These are phyloP conservation scores for Malania oleifera DNA, from an alignment of 164 flowering plant species.

Conservation along the genomic window DNA sequence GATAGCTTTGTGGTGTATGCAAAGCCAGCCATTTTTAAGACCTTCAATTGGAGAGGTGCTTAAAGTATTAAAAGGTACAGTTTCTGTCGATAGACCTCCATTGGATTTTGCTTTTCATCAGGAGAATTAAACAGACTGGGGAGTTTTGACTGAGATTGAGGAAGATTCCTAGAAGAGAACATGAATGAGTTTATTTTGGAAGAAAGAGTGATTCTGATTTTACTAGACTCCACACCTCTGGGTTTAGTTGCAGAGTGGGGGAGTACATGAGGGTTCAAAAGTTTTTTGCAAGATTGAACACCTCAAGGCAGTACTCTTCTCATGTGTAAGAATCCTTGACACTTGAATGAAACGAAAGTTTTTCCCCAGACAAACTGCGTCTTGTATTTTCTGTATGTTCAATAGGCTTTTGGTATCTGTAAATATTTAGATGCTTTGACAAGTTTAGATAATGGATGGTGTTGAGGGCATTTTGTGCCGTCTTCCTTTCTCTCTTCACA, in stretches of 20 bases:
- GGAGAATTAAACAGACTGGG: slow-evolving; percentile 7
- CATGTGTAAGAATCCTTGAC: neutral
- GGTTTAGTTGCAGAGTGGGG: neutral
- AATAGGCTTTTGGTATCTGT: too few species aligned
- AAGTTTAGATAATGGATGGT: too few species aligned
- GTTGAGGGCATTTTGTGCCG: too few species aligned
- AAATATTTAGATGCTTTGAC: too few species aligned
- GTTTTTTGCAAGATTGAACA: neutral
- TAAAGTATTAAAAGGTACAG: slow-evolving; percentile 50
- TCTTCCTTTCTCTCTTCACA: too few species aligned
- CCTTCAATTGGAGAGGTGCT: slow-evolving; percentile 53
- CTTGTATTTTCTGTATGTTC: too few species aligned
- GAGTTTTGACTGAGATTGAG: slow-evolving; percentile 1
- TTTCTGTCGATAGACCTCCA: slow-evolving; percentile 56
- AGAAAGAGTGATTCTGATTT: too few species aligned
- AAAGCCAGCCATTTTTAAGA: slow-evolving; percentile 38
- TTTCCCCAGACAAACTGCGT: too few species aligned
- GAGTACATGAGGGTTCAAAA: neutral
- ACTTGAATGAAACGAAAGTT: neutral
- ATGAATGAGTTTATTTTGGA: neutral
- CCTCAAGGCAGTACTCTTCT: neutral
- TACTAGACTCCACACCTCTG: neutral
- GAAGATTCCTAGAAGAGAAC: neutral
- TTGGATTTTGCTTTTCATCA: slow-evolving; percentile 16
- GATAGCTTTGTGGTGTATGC: slow-evolving; percentile 59